These are phyloP conservation scores for Plectosphaerella sp. DNA, from an alignment of 2,329 filamentous ascomycete species.

Conservation along the genomic window DNA sequence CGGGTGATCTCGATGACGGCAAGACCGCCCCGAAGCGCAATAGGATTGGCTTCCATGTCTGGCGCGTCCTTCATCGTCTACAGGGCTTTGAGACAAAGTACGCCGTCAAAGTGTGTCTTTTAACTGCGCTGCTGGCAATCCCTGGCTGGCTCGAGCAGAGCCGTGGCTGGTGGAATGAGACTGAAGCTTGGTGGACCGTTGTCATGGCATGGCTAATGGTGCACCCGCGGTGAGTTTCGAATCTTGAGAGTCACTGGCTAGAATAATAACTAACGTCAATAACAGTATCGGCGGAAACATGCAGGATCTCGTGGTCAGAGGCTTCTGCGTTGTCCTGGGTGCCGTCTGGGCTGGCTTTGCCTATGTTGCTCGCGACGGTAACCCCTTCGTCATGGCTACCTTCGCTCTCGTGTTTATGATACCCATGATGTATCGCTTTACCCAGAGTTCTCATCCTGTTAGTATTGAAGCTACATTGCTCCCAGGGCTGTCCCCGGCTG, in stretches of 20 bases:
- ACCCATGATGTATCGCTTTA: constrained; percentile 55
- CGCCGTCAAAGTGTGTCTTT: constrained; percentile 50
- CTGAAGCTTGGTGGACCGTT: constrained; percentile 56
- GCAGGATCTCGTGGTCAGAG: constrained; percentile 50
- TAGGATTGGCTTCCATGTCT: constrained; percentile 40
- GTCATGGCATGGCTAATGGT: constrained; percentile 53
- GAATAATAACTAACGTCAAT: not conserved
- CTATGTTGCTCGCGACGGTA: constrained; percentile 45
- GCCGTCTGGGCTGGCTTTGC: constrained; percentile 51
- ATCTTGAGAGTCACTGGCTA: not conserved
- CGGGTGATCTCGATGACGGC: constrained; percentile 15
- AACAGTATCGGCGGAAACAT: constrained; percentile 47
- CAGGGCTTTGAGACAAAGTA: constrained; percentile 56
- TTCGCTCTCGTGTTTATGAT: constrained; percentile 54
- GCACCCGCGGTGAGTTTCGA: constrained; percentile 34
- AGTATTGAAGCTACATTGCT: constrained; percentile 6
- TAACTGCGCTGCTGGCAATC: constrained; percentile 46
- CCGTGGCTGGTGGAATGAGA: constrained; percentile 47
- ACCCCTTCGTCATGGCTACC: constrained; percentile 48
- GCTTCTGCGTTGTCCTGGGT: constrained; percentile 43
- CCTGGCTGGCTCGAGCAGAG: constrained; percentile 46
- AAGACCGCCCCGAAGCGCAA: constrained; percentile 22
- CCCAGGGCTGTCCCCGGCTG: not conserved
- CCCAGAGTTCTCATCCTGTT: constrained; percentile 49
- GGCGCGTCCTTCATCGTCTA: constrained; percentile 44